Percentiles rank a stretch among this genome's conserved stretches.
phyloP scores from a whole-genome alignment of 257 asterid genomes.

The Galeopsis tetrahit region DNA sequence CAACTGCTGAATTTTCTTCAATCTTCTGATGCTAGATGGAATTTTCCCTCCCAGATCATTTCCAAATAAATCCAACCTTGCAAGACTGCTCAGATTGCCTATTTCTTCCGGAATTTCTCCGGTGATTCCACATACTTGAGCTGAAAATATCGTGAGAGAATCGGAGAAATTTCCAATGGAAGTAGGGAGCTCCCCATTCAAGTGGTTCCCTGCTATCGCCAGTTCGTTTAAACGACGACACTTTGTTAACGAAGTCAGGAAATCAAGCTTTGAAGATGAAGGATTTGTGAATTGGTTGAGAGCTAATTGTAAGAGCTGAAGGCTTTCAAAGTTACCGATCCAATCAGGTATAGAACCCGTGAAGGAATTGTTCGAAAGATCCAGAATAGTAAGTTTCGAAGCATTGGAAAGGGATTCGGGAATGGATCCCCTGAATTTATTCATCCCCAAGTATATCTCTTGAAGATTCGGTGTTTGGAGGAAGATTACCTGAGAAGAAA shows the following conservation, averaged over 20 bases:
- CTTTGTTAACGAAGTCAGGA: constrained; percentile 23
- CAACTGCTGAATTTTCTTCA: constrained; percentile 24
- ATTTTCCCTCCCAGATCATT: constrained; percentile 21
- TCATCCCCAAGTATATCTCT: constrained; percentile 29
- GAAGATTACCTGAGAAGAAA: constrained; percentile 17
- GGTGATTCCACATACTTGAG: background rate
- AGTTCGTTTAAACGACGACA: constrained; percentile 14
- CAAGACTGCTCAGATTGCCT: constrained; percentile 26
- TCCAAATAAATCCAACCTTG: constrained; percentile 12
- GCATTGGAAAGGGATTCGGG: constrained; percentile 35
- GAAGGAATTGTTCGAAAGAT: constrained; percentile 23
- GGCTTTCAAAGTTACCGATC: constrained; percentile 25
- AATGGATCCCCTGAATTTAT: constrained; percentile 30
- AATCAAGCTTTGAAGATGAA: constrained; percentile 7
- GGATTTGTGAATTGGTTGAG: constrained; percentile 16
- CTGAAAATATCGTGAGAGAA: constrained; percentile 13
- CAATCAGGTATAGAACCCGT: constrained; percentile 23
- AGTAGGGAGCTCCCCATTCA: constrained; percentile 21
- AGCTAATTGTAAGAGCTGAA: background rate
- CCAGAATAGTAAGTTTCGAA: constrained; percentile 11
- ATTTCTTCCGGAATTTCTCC: constrained; percentile 27
- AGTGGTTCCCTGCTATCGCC: background rate
- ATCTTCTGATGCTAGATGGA: background rate
- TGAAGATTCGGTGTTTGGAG: constrained; percentile 39
- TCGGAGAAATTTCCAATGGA: constrained; percentile 24